Conservation (phyloP, 2,329 filamentous ascomycete genomes). For the Fusarium sarcochroum region DNA sequence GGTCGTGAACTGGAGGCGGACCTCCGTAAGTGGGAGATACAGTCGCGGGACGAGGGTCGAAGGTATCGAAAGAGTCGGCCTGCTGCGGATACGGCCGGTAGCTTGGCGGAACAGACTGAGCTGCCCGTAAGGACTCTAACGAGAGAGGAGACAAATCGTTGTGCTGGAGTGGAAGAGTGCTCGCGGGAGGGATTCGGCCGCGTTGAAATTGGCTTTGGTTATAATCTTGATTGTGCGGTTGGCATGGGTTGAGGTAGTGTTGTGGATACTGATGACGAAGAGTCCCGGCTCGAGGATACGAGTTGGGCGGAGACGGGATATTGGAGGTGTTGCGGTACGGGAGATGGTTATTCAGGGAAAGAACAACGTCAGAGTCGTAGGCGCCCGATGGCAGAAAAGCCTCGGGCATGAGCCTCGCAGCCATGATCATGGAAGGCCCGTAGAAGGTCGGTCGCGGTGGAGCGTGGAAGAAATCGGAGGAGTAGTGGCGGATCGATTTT, state of each 20-base stretch:
- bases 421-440: constrained; percentile 43
- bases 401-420: constrained; percentile 45
- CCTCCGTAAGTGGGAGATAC: constrained; percentile 38
- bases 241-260: constrained; percentile 40
- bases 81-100: constrained; percentile 34
- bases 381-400: constrained; percentile 49
- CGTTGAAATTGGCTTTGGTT: constrained; percentile 34
- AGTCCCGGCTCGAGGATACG: constrained; percentile 38
- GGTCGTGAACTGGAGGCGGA: constrained; percentile 29
- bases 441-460: constrained; percentile 19
- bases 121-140: constrained; percentile 46
- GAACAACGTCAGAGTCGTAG: constrained; percentile 42
- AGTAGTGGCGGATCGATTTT: constrained; percentile 28
- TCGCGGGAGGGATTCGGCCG: constrained; percentile 45
- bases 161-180: constrained; percentile 38
- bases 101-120: constrained; percentile 36
- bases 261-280: constrained; percentile 45
- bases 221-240: constrained; percentile 34
- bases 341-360: constrained; percentile 37
- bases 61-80: constrained; percentile 26
- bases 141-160: constrained; percentile 42
- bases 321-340: constrained; percentile 33
- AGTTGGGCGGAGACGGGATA: constrained; percentile 37
- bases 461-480: constrained; percentile 38
- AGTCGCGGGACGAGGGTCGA: constrained; percentile 32